Base-by-base conservation (phyloP, 1,284 basidiomycete genomes). In the Sporisorium iseilematis-ciliati region DNA sequence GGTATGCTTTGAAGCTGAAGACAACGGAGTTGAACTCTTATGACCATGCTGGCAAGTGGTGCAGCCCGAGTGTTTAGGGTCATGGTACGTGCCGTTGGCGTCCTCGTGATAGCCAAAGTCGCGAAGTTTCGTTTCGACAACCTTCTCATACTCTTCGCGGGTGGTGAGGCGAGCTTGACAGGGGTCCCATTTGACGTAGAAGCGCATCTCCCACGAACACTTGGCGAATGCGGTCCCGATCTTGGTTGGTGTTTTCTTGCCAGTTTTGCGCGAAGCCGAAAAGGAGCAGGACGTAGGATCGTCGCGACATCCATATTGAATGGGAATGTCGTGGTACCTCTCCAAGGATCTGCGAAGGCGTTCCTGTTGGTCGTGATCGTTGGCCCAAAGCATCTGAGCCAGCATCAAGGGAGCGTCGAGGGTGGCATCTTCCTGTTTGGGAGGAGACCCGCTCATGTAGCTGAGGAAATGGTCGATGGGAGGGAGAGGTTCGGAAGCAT, bases 81-180 rank as follows among this genome's bases (percentile, higher is more conserved):
- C 49, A 11, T 61, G 43, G 21, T 43, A 23, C 11, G 16, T 26
- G 1, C 67, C 67, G 2, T 25, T 25, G 1, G 49, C 35, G 21
- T 70, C 67, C 31, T 56, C 53, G 29, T 49, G 57, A 26, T 23
- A 70, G 10, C 50, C 54, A 21, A 35, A 65, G 2, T 61, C 42
- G 29, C 35, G 29, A 7, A 67, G 58, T 20, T 53, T 46, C 4
- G 18, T n/a, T 20, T 64, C 54, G 29, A 67, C 38, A 31, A 33
- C 3, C 8, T 1, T 8, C 16, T 45, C 33, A n/a, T n/a, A 45
- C 0, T 21, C 8, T 7, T 41, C 45, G 2, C 49, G 23, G 33
- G 61, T 29, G 10, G 31, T 33, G 18, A 56, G 21, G 49, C 54
- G 56, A 14, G 14, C 21, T 20, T 40, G 33, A 35, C 26, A 12